A percentile compares a stretch with the other conserved stretches of the same genome.
Evolutionary conservation across 1,284 basidiomycete genomes (phyloP).

Genomic region (Sporisorium scitamineum): DNA sequence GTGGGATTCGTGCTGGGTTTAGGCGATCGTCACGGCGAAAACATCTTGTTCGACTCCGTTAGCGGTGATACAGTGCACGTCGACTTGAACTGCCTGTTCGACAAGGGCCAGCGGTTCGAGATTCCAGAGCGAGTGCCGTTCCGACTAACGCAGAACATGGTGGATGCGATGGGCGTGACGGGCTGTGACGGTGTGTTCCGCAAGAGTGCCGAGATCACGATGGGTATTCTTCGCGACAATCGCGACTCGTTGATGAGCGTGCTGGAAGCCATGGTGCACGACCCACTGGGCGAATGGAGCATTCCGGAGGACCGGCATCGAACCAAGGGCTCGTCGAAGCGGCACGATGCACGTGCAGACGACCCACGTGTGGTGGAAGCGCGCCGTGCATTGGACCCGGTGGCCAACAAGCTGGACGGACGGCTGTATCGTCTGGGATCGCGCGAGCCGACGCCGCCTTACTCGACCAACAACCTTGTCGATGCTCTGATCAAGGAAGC

Average conservation of each 20-base stretch:
- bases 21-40: conserved; percentile 97
- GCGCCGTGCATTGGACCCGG: conserved; percentile 61
- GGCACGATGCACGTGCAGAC: conserved; percentile 46
- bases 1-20: conserved; percentile 96
- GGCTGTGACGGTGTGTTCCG: conserved; percentile 95
- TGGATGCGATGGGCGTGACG: conserved; percentile 92
- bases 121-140: conserved; percentile 95
- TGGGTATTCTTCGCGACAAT: conserved; percentile 88
- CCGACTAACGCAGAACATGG: conserved; percentile 91
- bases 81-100: conserved; percentile 98
- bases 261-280: conserved; percentile 96
- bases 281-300: conserved; percentile 96
- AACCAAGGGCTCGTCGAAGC: conserved; percentile 28
- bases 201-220: conserved; percentile 89
- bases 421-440: conserved; percentile 52
- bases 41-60: conserved; percentile 90
- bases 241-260: conserved; percentile 95
- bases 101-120: conserved; percentile 88
- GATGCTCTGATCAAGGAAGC: conserved; percentile 68
- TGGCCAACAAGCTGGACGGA: conserved; percentile 65
- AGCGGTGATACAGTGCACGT: conserved; percentile 95
- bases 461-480: conserved; percentile 65
- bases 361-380: conserved; percentile 62
- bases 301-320: conserved; percentile 71
- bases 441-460: conserved; percentile 49